Evolutionary conservation across 106 monocot species (phyloP).

Genomic region (Agapanthus africanus): DNA sequence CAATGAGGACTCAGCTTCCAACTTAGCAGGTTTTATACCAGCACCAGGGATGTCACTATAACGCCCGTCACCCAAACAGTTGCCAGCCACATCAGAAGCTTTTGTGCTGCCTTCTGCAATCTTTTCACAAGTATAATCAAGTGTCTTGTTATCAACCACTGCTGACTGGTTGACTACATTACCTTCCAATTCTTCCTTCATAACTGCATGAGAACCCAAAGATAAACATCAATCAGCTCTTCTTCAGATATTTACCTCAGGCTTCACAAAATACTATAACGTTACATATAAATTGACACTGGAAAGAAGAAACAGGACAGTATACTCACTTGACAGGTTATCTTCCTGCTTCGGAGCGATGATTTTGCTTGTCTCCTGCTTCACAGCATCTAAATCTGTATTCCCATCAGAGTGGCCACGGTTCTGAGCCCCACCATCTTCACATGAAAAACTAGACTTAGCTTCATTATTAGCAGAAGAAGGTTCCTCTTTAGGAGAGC

Average conservation of each 20-base stretch:
- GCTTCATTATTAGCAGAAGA: constrained; percentile 22
- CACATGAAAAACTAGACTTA: constrained; percentile 26
- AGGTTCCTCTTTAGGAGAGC: constrained; percentile 22
- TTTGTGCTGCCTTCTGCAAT: not conserved
- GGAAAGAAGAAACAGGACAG: too few species aligned
- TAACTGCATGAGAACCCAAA: constrained; percentile 5
- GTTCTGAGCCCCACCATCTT: constrained; percentile 13
- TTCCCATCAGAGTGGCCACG: constrained; percentile 10
- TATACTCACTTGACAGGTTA: constrained; percentile 13
- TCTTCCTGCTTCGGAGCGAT: constrained; percentile 10
- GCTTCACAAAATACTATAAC: constrained; percentile 3
- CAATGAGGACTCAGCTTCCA: too few species aligned
- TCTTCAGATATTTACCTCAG: constrained; percentile 11
- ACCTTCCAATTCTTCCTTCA: constrained; percentile 5
- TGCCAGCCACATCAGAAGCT: constrained; percentile 5
- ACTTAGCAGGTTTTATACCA: too few species aligned
- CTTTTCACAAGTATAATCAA: constrained; percentile 21
- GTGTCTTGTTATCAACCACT: constrained; percentile 21
- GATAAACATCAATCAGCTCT: not conserved
- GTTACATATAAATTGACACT: too few species aligned
- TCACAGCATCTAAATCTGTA: constrained; percentile 22
- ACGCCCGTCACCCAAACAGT: too few species aligned
- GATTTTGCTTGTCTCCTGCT: constrained; percentile 24
- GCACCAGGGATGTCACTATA: too few species aligned
- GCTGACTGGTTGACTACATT: constrained; percentile 12